A percentile compares a stretch with the other conserved stretches of the same genome.
Evolutionary conservation across 108 stramenopile genomes (phyloP).

Genomic region (Aurantiochytrium sp.): DNA sequence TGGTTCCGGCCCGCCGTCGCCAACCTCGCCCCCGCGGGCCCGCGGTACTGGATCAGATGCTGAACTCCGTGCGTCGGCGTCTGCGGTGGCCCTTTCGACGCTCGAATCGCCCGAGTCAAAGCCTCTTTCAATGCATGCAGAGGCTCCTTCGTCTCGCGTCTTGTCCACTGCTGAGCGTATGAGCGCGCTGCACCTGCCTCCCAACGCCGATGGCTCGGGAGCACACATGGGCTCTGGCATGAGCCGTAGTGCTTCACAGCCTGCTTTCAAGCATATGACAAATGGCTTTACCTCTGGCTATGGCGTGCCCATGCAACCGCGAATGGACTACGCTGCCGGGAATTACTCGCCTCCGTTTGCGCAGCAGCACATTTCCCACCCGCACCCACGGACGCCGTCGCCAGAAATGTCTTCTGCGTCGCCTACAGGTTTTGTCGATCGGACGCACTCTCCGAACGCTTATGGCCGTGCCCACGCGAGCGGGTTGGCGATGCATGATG

Average conservation of each 20-base stretch:
- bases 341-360: neutral
- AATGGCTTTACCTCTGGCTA: neutral
- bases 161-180: neutral
- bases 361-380: neutral
- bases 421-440: neutral
- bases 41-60: neutral
- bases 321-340: neutral
- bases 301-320: neutral
- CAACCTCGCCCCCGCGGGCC: neutral
- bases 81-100: neutral
- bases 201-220: neutral
- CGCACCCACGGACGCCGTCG: neutral
- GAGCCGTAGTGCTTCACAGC: conserved; percentile 6
- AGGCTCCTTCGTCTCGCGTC: neutral
- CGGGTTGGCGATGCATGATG: neutral
- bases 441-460: neutral
- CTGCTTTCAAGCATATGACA: neutral
- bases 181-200: neutral
- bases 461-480: neutral
- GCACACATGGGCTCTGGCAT: neutral
- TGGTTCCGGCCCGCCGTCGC: neutral
- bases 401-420: neutral
- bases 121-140: neutral
- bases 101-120: neutral
- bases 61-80: neutral